Percentiles rank a stretch among this genome's conserved stretches.
phyloP scores from a whole-genome alignment of 306 rosid species.

The Sphenostylis stenocarpa region DNA sequence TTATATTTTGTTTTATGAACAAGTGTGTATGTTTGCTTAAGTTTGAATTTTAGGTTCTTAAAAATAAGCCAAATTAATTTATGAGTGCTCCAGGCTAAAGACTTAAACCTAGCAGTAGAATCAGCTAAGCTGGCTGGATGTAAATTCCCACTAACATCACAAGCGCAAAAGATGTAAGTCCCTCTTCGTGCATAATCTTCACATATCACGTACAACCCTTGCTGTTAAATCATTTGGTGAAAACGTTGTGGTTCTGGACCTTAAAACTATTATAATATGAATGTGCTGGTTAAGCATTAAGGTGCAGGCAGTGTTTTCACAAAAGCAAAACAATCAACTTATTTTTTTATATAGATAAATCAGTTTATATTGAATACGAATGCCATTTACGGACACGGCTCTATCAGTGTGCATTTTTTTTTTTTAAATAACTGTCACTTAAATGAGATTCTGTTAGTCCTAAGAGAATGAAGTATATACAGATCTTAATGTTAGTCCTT shows the following conservation, averaged over 20 bases:
- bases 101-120: constrained; percentile 74
- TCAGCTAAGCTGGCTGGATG: constrained; percentile 71
- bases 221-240: neutral
- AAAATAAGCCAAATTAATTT: constrained; percentile 9
- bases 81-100: constrained; percentile 63
- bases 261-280: neutral
- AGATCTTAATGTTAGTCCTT: too few relatives aligned
- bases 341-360: neutral
- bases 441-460: neutral
- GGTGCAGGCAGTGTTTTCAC: neutral
- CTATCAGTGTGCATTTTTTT: neutral
- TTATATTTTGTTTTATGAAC: neutral
- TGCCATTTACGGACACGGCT: neutral
- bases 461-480: too few relatives aligned
- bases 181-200: constrained; percentile 14
- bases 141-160: constrained; percentile 62
- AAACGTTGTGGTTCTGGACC: neutral
- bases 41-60: neutral
- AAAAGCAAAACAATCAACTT: neutral
- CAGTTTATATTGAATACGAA: neutral
- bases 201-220: neutral
- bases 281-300: neutral
- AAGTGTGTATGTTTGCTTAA: neutral
- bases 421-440: neutral
- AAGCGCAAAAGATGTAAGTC: constrained; percentile 73